Conservation (phyloP, 495 filamentous ascomycete genomes). For the Chaetomium fimeti region DNA sequence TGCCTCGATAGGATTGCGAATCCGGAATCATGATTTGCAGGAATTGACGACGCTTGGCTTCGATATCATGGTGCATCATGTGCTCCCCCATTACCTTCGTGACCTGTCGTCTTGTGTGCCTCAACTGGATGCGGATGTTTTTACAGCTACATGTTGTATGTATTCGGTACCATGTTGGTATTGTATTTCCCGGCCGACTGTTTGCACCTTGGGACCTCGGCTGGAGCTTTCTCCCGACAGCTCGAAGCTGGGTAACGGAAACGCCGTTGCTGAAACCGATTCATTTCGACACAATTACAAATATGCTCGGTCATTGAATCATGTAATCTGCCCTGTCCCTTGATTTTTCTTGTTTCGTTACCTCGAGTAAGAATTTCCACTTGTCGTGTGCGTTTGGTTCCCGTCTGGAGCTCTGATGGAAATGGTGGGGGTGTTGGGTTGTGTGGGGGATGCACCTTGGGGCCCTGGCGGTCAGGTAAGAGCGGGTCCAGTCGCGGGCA, state of each 20-base stretch:
- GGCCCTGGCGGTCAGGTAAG: constrained; percentile 17
- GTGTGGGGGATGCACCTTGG: not conserved
- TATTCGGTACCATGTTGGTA: no score
- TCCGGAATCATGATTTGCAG: constrained; percentile 28
- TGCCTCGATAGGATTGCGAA: constrained; percentile 27
- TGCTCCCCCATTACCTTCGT: not conserved
- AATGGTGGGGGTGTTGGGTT: not conserved
- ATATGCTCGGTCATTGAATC: not conserved
- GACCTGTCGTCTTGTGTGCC: not conserved
- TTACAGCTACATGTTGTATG: no score
- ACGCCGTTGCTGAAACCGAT: no score
- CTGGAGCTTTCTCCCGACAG: no score
- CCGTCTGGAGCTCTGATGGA: not conserved
- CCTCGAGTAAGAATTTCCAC: not conserved
- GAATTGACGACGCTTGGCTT: constrained; percentile 28
- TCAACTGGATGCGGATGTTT: not conserved
- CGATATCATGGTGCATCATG: not conserved
- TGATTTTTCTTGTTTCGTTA: not conserved
- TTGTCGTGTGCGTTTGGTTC: not conserved
- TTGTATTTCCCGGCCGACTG: no score
- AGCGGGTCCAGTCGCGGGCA: constrained; percentile 14
- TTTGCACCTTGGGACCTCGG: no score
- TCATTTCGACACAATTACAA: not conserved
- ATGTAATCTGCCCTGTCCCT: not conserved
- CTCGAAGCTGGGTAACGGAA: no score